Percentiles rank a stretch among this genome's conserved stretches.
phyloP scores from a whole-genome alignment of 345 rosid species.

The Citrus glauca region DNA sequence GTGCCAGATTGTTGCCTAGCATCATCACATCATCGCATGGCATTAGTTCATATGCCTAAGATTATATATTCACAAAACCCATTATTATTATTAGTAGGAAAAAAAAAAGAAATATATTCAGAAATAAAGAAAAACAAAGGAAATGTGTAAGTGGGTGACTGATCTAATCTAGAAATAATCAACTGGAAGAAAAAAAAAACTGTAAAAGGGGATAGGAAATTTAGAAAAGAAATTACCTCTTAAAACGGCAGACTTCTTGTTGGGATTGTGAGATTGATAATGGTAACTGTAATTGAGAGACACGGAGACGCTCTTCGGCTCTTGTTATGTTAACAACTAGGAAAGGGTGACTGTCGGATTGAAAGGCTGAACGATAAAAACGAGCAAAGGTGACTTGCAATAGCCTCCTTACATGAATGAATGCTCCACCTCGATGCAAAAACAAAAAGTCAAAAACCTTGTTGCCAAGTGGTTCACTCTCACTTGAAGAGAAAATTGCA shows the following conservation, averaged over 20 bases:
- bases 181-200: too few relatives aligned
- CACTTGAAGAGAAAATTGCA: too few relatives aligned
- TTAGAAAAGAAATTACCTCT: too few relatives aligned
- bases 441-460: too few relatives aligned
- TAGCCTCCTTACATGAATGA: not conserved
- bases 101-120: too few relatives aligned
- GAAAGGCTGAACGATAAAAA: not conserved
- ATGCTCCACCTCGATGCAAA: too few relatives aligned
- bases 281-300: too few relatives aligned
- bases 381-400: not conserved
- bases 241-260: not conserved
- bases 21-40: not conserved
- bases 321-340: not conserved
- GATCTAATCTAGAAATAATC: not conserved
- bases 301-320: too few relatives aligned
- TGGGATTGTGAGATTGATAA: not conserved
- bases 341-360: conserved; percentile 22
- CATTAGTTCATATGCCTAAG: not conserved
- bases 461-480: too few relatives aligned
- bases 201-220: not conserved
- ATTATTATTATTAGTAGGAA: not conserved
- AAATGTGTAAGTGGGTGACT: not conserved
- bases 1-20: not conserved
- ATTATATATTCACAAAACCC: not conserved
- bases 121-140: not conserved